Conservation (phyloP, 31 red algal genomes). For the Bonnemaisonia californica region DNA sequence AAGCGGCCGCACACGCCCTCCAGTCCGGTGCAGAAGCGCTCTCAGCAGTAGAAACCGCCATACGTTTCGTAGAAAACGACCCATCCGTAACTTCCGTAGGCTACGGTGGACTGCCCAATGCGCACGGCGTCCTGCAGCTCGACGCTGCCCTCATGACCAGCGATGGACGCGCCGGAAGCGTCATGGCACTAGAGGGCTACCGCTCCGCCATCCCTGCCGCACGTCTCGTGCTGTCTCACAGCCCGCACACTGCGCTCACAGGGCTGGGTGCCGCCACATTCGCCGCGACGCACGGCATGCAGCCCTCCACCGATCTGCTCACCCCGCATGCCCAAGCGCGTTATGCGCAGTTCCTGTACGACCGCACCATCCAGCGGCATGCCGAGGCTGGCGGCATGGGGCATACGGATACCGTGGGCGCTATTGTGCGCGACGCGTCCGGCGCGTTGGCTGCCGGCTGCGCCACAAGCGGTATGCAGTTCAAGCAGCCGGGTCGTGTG, state of each 20-base stretch:
- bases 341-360: conserved; percentile 29
- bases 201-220: conserved; percentile 73
- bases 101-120: conserved; percentile 87
- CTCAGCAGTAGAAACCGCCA: conserved; percentile 65
- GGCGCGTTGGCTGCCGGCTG: conserved; percentile 74
- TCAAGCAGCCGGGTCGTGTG: conserved; percentile 76
- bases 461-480: conserved; percentile 77
- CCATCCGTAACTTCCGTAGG: conserved; percentile 78
- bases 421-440: conserved; percentile 49
- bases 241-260: conserved; percentile 55
- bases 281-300: conserved; percentile 48
- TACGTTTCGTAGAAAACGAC: conserved; percentile 72
- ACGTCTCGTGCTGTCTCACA: conserved; percentile 33
- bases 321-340: conserved; percentile 42
- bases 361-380: not conserved
- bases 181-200: conserved; percentile 61
- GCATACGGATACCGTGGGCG: conserved; percentile 90
- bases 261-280: conserved; percentile 61
- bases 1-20: not conserved
- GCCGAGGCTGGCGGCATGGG: conserved; percentile 16
- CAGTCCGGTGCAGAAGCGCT: not conserved
- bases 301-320: not conserved
- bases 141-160: conserved; percentile 84
- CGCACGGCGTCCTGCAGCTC: conserved; percentile 63
- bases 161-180: conserved; percentile 51